A percentile compares a stretch with the other conserved stretches of the same genome.
These are phyloP conservation scores for Globisporangium viniferum DNA, from an alignment of 352 stramenopile genomes.

Conservation along the genomic window DNA sequence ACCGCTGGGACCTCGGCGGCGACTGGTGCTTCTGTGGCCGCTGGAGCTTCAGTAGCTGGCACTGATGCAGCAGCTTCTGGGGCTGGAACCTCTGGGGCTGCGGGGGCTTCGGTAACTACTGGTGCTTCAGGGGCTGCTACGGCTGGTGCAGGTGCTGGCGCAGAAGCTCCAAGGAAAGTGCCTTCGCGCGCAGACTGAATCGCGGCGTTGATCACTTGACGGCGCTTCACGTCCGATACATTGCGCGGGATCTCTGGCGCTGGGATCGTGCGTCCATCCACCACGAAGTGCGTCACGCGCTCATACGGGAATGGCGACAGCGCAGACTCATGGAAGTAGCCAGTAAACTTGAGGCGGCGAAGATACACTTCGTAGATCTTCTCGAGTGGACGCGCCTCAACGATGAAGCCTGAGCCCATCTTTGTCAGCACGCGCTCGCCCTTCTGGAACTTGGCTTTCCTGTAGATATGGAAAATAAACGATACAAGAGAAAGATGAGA, in stretches of 20 bases:
- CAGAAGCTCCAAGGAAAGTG: slow-evolving; percentile 11
- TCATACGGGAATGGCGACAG: slow-evolving; percentile 78
- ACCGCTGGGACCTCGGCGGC: background rate
- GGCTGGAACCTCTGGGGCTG: background rate
- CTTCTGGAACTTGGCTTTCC: slow-evolving; percentile 67
- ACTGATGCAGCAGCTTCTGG: no score
- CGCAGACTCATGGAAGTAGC: slow-evolving; percentile 71
- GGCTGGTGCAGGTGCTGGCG: background rate
- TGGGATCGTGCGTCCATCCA: slow-evolving; percentile 67
- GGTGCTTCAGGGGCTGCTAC: background rate
- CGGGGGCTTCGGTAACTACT: background rate
- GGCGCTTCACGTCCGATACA: slow-evolving; percentile 61
- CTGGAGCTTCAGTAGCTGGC: background rate
- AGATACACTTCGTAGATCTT: slow-evolving; percentile 81
- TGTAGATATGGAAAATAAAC: slow-evolving; percentile 19
- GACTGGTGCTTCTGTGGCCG: no score
- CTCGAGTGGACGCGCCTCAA: slow-evolving; percentile 49
- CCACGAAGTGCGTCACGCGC: slow-evolving; percentile 81
- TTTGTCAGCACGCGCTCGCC: slow-evolving; percentile 72
- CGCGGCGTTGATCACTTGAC: slow-evolving; percentile 61
- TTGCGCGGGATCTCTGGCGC: slow-evolving; percentile 67
- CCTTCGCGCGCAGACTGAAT: slow-evolving; percentile 59
- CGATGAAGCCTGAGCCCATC: slow-evolving; percentile 79
- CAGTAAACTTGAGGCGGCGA: slow-evolving; percentile 64
- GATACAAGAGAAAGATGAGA: background rate